phyloP scores from a whole-genome alignment of 495 filamentous ascomycete species.

The Xylaria curta region DNA sequence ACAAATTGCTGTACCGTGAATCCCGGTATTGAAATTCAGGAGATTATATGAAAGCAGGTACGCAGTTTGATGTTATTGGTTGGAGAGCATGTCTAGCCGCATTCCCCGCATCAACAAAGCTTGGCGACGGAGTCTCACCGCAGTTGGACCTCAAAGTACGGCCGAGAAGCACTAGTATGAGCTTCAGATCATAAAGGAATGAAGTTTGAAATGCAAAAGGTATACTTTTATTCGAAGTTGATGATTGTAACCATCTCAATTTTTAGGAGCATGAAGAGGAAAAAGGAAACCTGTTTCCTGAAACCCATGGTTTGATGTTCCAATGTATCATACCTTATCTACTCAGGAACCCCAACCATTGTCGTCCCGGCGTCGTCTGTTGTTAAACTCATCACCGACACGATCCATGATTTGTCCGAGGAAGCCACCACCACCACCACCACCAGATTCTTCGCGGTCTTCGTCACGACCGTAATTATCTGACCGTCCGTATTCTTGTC shows the following conservation, averaged over 20 bases:
- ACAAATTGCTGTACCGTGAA: constrained; percentile 14
- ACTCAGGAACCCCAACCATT: constrained; percentile 25
- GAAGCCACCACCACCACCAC: constrained; percentile 39
- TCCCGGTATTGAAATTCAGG: constrained; percentile 4
- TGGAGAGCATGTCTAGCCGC: not conserved
- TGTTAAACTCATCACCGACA: constrained; percentile 38
- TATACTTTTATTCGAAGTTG: not conserved
- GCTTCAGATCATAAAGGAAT: not conserved
- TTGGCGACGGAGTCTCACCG: constrained; percentile 14
- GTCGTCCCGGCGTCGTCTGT: constrained; percentile 34
- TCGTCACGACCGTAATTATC: constrained; percentile 27
- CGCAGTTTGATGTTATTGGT: constrained; percentile 11
- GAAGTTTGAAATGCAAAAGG: not conserved
- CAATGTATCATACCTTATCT: not conserved
- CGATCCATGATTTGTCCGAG: constrained; percentile 33
- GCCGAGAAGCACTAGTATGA: not conserved
- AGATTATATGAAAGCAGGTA: constrained; percentile 17
- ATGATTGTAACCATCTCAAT: not conserved
- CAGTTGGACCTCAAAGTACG: not conserved
- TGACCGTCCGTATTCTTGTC: constrained; percentile 24
- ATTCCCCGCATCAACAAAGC: constrained; percentile 18
- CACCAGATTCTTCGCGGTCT: constrained; percentile 34
- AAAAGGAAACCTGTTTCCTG: constrained; percentile 3
- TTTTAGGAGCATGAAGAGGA: not conserved
- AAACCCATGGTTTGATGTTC: not conserved